Evolutionary conservation across 192 early-diverging fungal genomes (phyloP).

Genomic region (Phlyctochytrium planicorne): DNA sequence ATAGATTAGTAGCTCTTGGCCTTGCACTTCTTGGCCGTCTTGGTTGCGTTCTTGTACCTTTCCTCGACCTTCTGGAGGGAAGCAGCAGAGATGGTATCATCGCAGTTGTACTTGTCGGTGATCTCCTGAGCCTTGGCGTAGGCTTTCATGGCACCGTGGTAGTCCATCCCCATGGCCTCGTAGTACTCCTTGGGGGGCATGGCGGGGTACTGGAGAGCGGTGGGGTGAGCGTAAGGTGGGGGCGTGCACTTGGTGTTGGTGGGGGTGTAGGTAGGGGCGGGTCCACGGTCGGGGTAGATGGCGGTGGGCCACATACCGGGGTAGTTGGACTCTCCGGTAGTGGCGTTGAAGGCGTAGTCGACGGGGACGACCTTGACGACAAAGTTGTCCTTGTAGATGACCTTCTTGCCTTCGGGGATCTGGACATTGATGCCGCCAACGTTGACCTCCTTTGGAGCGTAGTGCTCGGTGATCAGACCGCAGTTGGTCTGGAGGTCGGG

Average conservation of each 20-base stretch:
- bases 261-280: neutral
- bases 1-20: too few species aligned
- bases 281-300: neutral
- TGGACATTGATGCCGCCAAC: neutral
- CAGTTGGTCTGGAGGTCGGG: too few species aligned
- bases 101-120: neutral
- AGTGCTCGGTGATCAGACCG: neutral
- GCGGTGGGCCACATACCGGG: neutral
- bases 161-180: neutral
- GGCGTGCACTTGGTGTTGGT: neutral
- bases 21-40: too few species aligned
- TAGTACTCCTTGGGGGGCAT: neutral
- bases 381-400: neutral
- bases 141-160: neutral
- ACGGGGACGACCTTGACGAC: constrained; percentile 1
- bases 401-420: constrained; percentile 1
- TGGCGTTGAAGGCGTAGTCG: neutral
- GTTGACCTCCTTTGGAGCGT: neutral
- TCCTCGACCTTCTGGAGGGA: too few species aligned
- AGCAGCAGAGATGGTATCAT: too few species aligned
- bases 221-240: neutral
- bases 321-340: neutral
- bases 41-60: too few species aligned
- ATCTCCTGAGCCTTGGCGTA: neutral
- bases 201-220: neutral